Percentiles rank a stretch among this genome's conserved stretches.
phyloP scores from a whole-genome alignment of 352 stramenopile genomes.

The Blastocystis sp. region DNA sequence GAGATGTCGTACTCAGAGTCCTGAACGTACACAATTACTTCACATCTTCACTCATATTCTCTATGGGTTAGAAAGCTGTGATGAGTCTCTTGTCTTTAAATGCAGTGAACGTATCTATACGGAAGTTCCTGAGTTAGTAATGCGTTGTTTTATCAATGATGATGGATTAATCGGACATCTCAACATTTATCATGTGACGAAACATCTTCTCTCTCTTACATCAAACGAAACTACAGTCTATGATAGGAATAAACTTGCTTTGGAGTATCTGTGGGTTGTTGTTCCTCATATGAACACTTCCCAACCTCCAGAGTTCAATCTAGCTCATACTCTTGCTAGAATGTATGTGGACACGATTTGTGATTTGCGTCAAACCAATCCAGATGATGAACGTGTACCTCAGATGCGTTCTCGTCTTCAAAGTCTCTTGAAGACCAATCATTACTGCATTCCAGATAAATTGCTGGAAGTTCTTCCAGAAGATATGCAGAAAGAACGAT shows the following conservation, averaged over 20 bases:
- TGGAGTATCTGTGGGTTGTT: conserved; percentile 4
- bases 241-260: not conserved
- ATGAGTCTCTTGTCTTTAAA: conserved; percentile 51
- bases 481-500: conserved; percentile 2
- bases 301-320: not conserved
- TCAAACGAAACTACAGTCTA: not conserved
- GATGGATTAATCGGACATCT: conserved; percentile 30
- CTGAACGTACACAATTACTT: conserved; percentile 19
- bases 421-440: not conserved
- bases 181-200: conserved; percentile 42
- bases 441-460: not conserved
- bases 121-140: not conserved
- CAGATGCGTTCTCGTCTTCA: not conserved
- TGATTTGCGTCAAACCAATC: not conserved
- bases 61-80: conserved; percentile 8
- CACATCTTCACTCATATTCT: conserved; percentile 36
- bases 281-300: not conserved
- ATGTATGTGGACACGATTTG: conserved; percentile 25
- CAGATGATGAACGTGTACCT: not conserved
- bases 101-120: conserved; percentile 38
- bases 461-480: not conserved
- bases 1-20: not conserved
- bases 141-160: conserved; percentile 40
- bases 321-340: not conserved
- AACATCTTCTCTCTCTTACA: not conserved